Evolutionary conservation across 176 grass and related monocot species (phyloP).

Genomic region (Juncus effusus): DNA sequence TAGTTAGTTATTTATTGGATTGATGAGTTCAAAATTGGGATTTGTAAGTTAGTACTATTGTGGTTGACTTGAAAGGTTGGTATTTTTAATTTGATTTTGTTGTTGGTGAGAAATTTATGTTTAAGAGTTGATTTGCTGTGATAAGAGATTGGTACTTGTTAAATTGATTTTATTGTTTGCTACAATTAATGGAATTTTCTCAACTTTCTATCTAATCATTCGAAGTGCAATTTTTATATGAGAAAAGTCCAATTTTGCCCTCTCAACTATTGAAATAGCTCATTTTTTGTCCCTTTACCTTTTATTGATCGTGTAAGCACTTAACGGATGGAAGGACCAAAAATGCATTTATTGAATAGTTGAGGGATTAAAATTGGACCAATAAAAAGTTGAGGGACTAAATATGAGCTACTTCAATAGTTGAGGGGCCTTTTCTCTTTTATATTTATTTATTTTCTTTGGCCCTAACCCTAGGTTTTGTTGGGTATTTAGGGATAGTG

Average conservation of each 20-base stretch:
- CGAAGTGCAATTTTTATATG: not conserved
- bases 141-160: not conserved
- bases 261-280: too few relatives aligned
- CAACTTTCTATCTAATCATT: not conserved
- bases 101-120: not conserved
- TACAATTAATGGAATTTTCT: slow-evolving; percentile 12
- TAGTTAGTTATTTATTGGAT: too few relatives aligned
- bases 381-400: too few relatives aligned
- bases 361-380: too few relatives aligned
- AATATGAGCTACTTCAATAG: too few relatives aligned
- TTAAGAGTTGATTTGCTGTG: not conserved
- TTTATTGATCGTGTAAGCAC: not conserved
- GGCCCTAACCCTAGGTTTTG: slow-evolving; percentile 14
- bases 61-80: not conserved
- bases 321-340: not conserved
- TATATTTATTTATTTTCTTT: too few relatives aligned
- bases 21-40: too few relatives aligned
- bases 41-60: not conserved
- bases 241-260: too few relatives aligned
- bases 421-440: too few relatives aligned
- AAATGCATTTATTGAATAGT: not conserved
- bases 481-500: slow-evolving; percentile 10
- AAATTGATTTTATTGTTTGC: not conserved
- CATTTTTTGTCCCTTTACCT: too few relatives aligned
- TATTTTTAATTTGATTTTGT: not conserved